A percentile compares a stretch with the other conserved stretches of the same genome.
Conservation (phyloP, 208 protist genomes). For the Leishmania guyanensis region DNA sequence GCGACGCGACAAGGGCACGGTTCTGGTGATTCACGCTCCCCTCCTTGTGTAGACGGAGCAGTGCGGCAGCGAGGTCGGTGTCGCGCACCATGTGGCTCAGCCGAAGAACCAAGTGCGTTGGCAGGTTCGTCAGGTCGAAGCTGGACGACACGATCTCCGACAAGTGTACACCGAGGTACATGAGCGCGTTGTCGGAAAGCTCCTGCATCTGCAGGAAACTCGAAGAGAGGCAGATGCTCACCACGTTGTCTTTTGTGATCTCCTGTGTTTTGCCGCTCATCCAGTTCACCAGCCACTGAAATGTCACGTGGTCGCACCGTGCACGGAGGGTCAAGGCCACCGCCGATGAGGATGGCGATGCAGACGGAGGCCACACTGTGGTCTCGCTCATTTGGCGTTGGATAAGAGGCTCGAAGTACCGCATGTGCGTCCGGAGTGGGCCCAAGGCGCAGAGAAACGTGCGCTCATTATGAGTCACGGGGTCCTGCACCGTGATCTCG, state of each 20-base stretch:
- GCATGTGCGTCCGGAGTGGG: slow-evolving; percentile 58
- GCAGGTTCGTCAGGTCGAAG: slow-evolving; percentile 64
- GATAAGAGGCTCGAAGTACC: slow-evolving; percentile 68
- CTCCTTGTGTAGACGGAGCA: slow-evolving; percentile 53
- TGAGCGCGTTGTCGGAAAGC: slow-evolving; percentile 54
- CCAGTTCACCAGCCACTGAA: slow-evolving; percentile 76
- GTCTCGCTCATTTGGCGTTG: slow-evolving; percentile 37
- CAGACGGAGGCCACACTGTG: neutral
- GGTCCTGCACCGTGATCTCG: slow-evolving; percentile 70
- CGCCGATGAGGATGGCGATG: slow-evolving; percentile 1
- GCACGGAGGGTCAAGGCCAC: slow-evolving; percentile 51
- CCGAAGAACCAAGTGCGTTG: slow-evolving; percentile 51
- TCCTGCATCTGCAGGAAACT: slow-evolving; percentile 72
- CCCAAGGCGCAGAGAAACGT: slow-evolving; percentile 51
- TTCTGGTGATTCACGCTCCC: slow-evolving; percentile 39
- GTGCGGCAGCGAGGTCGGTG: slow-evolving; percentile 43
- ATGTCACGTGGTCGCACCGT: slow-evolving; percentile 70
- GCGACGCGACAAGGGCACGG: slow-evolving; percentile 57
- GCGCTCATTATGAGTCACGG: slow-evolving; percentile 31
- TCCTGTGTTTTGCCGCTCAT: slow-evolving; percentile 38
- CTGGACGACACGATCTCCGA: slow-evolving; percentile 54
- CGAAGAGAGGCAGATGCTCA: slow-evolving; percentile 69
- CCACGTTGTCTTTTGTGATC: slow-evolving; percentile 55
- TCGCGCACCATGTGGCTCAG: slow-evolving; percentile 54
- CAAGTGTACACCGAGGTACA: slow-evolving; percentile 61